A percentile compares a stretch with the other conserved stretches of the same genome.
Conservation (phyloP, 2,329 filamentous ascomycete species). For the Aureobasidium mangrovei region DNA sequence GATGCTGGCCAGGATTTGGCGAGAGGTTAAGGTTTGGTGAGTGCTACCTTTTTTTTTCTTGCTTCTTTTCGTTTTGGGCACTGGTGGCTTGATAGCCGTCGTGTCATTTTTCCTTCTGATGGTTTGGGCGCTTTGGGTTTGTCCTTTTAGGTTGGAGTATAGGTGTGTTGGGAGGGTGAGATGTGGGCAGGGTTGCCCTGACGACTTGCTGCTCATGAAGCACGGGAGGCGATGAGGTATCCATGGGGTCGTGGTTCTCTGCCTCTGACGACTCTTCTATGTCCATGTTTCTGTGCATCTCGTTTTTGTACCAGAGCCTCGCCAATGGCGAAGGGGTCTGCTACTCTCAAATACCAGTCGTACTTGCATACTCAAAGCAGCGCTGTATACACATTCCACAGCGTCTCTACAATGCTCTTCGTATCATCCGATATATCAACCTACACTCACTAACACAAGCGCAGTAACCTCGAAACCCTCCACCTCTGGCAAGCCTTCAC, state of each 20-base stretch:
- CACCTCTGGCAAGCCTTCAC: slow-evolving; percentile 7
- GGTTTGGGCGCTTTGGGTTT: no score
- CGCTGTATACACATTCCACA: no score
- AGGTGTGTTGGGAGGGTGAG: background rate
- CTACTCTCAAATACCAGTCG: no score
- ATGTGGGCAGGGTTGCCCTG: background rate
- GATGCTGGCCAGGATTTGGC: slow-evolving; percentile 17
- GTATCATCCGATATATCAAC: background rate
- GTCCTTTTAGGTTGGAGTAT: no score
- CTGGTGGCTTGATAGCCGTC: background rate
- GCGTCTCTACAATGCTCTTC: background rate
- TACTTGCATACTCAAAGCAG: no score
- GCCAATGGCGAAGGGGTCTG: no score
- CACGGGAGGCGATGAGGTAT: no score
- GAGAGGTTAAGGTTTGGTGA: slow-evolving; percentile 12
- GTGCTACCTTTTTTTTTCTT: background rate
- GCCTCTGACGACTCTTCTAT: no score
- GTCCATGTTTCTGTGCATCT: no score
- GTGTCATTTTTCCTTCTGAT: no score
- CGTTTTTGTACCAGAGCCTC: no score
- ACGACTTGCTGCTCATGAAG: background rate
- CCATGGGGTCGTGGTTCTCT: background rate
- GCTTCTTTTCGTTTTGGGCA: background rate
- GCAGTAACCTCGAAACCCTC: background rate
- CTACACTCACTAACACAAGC: background rate